Base-by-base conservation (phyloP, 2,329 filamentous ascomycete genomes). In the Monosporascus sp. region DNA sequence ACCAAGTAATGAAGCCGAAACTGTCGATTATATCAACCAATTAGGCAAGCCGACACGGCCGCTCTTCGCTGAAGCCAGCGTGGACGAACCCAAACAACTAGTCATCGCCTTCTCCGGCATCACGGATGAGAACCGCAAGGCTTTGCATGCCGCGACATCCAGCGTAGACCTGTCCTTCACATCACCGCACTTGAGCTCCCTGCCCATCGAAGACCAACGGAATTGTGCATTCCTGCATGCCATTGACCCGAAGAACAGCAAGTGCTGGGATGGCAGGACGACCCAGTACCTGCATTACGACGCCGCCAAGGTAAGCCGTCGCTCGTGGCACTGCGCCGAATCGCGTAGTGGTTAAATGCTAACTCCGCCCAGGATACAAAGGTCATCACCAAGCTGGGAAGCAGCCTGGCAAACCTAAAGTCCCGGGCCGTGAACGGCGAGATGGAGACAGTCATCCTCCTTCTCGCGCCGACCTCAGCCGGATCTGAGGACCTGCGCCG, bases 31-130 rank as follows among this genome's bases (percentile, higher is more conserved):
- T 59, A 73, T 90, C 63, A 82, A 83, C 63, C 72, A 72, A 49
- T 88, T 83, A 67, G 85, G 83, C 57, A 81, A 78, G 57, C 64
- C 71, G 31, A 69, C 77, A 7, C 66, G 74, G 20, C 70, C 89
- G 36, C 84, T 89, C 60, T 70, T 68, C 45, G 69, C 64, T n/a
- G 57, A 62, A 5, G 63, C 69, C 43, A 57, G 59, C 11, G 59
- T 64, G 18, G 54, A 55, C 11, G 63, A 69, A 48, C 74, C 77
- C 5, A 73, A 69, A 50, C 83, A 89, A 67, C 74, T 88, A 39
- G 69, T 88, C 25, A 70, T 87, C 50, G 68, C 83, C 60, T 71
- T 87, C 49, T 78, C 86, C 64, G 81, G 84, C 62, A 72, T 80
- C 68, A 77, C 74, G 18, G 60, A 71, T 17, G 64, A 74, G 43